Percentiles rank a stretch among this genome's conserved stretches.
Evolutionary conservation across 75 land plant species (phyloP).

Genomic region (Chamaecyparis obtusa): DNA sequence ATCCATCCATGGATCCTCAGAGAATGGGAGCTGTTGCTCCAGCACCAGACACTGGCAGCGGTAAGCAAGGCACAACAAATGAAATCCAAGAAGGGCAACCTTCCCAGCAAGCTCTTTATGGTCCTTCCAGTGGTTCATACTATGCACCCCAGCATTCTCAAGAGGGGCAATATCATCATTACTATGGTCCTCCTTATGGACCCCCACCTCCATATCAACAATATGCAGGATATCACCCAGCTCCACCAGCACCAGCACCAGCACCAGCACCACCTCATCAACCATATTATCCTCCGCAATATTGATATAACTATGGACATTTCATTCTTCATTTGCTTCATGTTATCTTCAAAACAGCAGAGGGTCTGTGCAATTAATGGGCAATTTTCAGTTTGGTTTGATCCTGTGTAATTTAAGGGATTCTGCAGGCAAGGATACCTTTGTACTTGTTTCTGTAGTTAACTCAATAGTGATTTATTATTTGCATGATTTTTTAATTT

Average conservation of each 20-base stretch:
- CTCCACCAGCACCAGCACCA: conserved; percentile 8
- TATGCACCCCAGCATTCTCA: conserved; percentile 30
- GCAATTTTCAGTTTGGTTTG: background rate
- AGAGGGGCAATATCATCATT: conserved; percentile 28
- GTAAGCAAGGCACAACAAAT: conserved; percentile 26
- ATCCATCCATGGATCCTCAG: conserved; percentile 99
- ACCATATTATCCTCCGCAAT: background rate
- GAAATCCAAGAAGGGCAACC: conserved; percentile 30
- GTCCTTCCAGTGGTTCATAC: conserved; percentile 9
- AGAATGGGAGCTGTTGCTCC: conserved; percentile 89
- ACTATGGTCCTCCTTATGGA: conserved; percentile 47
- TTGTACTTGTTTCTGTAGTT: background rate
- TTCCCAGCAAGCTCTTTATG: conserved; percentile 21
- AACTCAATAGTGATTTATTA: background rate
- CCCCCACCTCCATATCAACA: conserved; percentile 39
- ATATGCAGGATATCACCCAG: conserved; percentile 24
- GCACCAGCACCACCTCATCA: background rate
- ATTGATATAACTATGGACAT: background rate
- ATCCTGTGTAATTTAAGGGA: no score
- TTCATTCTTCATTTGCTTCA: background rate
- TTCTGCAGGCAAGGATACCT: background rate
- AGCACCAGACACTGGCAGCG: conserved; percentile 43
- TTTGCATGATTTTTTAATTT: background rate
- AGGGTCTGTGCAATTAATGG: background rate
- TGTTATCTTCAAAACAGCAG: background rate